Evolutionary conservation across 768 basidiomycete genomes (phyloP).

Genomic region (Bullera alba): DNA sequence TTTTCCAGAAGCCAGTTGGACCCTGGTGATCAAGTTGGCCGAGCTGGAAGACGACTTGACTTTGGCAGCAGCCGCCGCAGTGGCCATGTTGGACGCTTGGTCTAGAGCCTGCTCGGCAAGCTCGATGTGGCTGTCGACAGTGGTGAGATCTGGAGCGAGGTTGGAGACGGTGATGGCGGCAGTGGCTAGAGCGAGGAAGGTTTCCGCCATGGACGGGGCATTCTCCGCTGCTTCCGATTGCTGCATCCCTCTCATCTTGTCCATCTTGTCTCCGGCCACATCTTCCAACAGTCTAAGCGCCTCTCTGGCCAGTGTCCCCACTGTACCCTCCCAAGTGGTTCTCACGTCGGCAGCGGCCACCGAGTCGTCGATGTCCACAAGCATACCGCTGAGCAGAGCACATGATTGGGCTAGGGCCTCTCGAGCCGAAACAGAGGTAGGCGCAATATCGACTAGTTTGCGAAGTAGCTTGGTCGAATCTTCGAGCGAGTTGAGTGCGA

Average conservation of each 20-base stretch:
- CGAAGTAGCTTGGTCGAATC: constrained; percentile 24
- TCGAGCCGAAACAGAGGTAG: constrained; percentile 25
- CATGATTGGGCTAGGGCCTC: constrained; percentile 36
- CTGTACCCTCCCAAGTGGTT: constrained; percentile 33
- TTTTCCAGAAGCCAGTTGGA: constrained; percentile 37
- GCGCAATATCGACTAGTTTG: constrained; percentile 27
- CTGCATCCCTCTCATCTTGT: constrained; percentile 19
- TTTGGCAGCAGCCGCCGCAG: constrained; percentile 25
- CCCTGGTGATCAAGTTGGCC: constrained; percentile 37
- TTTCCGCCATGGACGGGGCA: constrained; percentile 34
- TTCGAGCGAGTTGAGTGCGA: constrained; percentile 24
- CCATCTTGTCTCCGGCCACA: constrained; percentile 36
- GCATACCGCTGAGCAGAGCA: constrained; percentile 22
- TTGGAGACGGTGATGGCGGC: constrained; percentile 32
- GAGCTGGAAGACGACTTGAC: constrained; percentile 29
- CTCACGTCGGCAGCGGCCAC: constrained; percentile 21
- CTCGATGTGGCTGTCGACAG: constrained; percentile 36
- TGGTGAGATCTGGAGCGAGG: constrained; percentile 20
- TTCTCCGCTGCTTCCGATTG: constrained; percentile 18
- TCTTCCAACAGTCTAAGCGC: constrained; percentile 36
- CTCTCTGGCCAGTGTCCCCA: constrained; percentile 36
- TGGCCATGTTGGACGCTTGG: constrained; percentile 42
- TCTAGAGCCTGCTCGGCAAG: constrained; percentile 42
- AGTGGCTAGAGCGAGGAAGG: constrained; percentile 31
- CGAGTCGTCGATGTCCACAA: constrained; percentile 37